These are phyloP conservation scores for Phytopythium ostracodes DNA, from an alignment of 352 stramenopile genomes.

Conservation along the genomic window DNA sequence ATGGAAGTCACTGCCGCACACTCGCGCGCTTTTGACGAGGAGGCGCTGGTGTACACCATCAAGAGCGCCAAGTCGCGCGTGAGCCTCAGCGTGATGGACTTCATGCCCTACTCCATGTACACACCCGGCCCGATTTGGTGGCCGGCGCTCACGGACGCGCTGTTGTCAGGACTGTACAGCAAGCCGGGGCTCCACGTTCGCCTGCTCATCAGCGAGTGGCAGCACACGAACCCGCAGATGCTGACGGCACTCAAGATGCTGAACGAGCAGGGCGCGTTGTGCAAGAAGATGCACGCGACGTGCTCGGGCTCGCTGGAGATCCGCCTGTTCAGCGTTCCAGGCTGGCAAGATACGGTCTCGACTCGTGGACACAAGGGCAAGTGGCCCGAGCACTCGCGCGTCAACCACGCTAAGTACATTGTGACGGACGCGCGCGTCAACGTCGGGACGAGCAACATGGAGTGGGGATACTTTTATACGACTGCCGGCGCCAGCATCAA, in stretches of 20 bases:
- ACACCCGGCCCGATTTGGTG: slow-evolving; percentile 53
- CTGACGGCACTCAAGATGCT: slow-evolving; percentile 39
- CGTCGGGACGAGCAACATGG: slow-evolving; percentile 85
- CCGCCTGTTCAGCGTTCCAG: slow-evolving; percentile 68
- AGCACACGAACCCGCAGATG: slow-evolving; percentile 61
- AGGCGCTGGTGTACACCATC: slow-evolving; percentile 74
- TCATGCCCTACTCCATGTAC: slow-evolving; percentile 70
- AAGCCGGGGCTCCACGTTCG: slow-evolving; percentile 46
- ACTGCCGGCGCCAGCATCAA: slow-evolving; percentile 76
- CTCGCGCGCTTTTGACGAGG: slow-evolving; percentile 63
- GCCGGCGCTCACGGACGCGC: slow-evolving; percentile 57
- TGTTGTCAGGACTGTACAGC: slow-evolving; percentile 53
- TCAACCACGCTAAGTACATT: slow-evolving; percentile 86
- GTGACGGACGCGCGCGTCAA: slow-evolving; percentile 77
- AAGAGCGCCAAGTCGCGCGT: slow-evolving; percentile 43
- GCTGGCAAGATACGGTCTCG: slow-evolving; percentile 65
- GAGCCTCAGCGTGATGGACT: slow-evolving; percentile 83
- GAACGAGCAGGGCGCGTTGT: slow-evolving; percentile 44
- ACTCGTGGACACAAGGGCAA: slow-evolving; percentile 15
- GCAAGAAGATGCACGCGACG: slow-evolving; percentile 23
- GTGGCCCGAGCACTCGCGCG: slow-evolving; percentile 69
- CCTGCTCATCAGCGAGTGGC: slow-evolving; percentile 77
- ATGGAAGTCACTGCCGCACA: slow-evolving; percentile 45
- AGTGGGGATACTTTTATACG: slow-evolving; percentile 87
- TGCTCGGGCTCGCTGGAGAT: slow-evolving; percentile 63